Base-by-base conservation (phyloP, 164 flowering plant species). In the Umbellularia californica region DNA sequence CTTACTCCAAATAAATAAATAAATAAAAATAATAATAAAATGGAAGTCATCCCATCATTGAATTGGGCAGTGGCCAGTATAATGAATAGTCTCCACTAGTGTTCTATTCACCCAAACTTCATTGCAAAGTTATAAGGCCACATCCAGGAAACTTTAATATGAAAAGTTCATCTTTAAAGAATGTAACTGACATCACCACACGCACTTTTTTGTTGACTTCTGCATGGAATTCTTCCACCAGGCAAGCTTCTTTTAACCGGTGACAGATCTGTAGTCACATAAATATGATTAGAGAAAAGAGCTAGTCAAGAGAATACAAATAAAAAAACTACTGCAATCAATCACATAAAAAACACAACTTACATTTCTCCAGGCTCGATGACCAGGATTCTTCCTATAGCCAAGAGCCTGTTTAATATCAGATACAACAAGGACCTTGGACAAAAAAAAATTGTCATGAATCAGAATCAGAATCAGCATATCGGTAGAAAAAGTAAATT, bases 301-400 rank as follows among this genome's bases (percentile, higher is more conserved):
- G 28, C 7, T 50, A 30, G 27, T 68, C 17, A 63, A 9, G 11
- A 76, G 50, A 75, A 68, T 19, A 64, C n/a, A 15, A 67, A 65
- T 3, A 24, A 62, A 50, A 30, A 15, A 30, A 79, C 13, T 55
- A 22, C 71, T 55, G 58, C 9, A 62, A 71, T 58, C 30, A 71
- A 50, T 28, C 15, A 22, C 47, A 25, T 35, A 58, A 22, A 28
- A 19, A 30, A 74, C 41, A 50, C 9, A 17, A 52, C 78, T 85
- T 84, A 95, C 99, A 81, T 77, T 77, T 85, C 95, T 87, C 99
- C 98, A 96, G 27, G 86, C 86, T 83, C 85, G 84, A 77, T 92
- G 98, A 28, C 91, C 93, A 65, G 77, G 58, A 35, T 77, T 47
- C 67, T 79, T 79, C 71, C 75, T 77, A 80, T 94, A 96, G 74